Base-by-base conservation (phyloP, 768 basidiomycete genomes). In the Porpolomopsis calyptriformis region DNA sequence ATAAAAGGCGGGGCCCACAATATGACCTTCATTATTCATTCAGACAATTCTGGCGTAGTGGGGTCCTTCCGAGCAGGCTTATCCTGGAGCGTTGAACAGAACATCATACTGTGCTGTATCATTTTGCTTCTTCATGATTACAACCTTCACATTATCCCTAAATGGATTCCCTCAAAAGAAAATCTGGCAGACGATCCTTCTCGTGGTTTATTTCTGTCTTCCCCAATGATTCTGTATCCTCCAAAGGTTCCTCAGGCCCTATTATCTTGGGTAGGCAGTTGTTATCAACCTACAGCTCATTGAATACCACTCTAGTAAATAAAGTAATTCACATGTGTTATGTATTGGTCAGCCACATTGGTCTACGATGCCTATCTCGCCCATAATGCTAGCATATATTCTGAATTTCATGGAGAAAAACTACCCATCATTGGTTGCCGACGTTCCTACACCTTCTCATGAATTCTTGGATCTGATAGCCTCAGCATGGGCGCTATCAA, bases 31-130 rank as follows among this genome's bases (percentile, higher is more conserved):
- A 7, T 39, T 1, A 41, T 67, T 2, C 53, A 49, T 27, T 64
- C 62, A 0, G 61, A 67, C 49, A 62, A 67, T 42, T 22, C 51
- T 18, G n/a, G n/a, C n/a, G n/a, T n/a, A n/a, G n/a, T n/a, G n/a
- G n/a, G n/a, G n/a, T n/a, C n/a, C n/a, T n/a, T 65, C 65, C 2
- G 55, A 62, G 10, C 55, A 0, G 58, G 61, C 0, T 47, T 46
- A 3, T 66, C 61, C 11, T 42, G 57, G 1, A 65, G 59, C 26
- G 47, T 48, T 0, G 47, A 59, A 16, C 63, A 65, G 31, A 68
- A 66, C 40, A 9, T 20, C 0, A 55, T 62, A 4, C 52, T 69
- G 0, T 48, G 55, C 2, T 40, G 53, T 0, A 63, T 66, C 4
- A 49, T 61, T 0, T n/a, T 27, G 1, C 48, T 60, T 4, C 49